Evolutionary conservation across 768 basidiomycete genomes (phyloP).

Genomic region (Leucocoprinus birnbaumii): DNA sequence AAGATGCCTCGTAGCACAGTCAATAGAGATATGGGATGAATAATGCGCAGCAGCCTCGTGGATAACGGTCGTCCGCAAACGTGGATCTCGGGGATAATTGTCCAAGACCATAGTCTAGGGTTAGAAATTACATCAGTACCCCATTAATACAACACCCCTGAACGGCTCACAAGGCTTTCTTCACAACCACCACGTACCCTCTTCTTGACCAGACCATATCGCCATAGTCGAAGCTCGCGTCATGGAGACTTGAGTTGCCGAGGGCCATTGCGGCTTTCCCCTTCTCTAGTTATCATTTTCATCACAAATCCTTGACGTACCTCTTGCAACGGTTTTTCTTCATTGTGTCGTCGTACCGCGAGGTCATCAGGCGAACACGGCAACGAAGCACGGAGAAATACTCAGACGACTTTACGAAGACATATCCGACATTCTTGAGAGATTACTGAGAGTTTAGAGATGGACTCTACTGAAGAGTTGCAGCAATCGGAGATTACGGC

Average conservation of each 20-base stretch:
- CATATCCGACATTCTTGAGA: too few species aligned
- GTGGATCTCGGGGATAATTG: too few species aligned
- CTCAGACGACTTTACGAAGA: slow-evolving; percentile 8
- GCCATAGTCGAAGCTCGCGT: slow-evolving; percentile 9
- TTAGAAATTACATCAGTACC: too few species aligned
- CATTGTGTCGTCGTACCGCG: not conserved
- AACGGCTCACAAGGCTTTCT: not conserved
- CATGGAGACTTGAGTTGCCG: slow-evolving; percentile 77
- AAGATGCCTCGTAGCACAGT: too few species aligned
- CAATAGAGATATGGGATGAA: too few species aligned
- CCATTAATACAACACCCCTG: not conserved
- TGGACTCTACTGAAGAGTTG: slow-evolving; percentile 75
- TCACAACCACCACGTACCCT: not conserved
- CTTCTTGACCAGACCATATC: not conserved
- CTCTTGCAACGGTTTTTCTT: not conserved
- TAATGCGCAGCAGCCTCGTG: too few species aligned
- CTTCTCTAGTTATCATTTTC: slow-evolving; percentile 48
- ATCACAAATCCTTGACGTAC: slow-evolving; percentile 20
- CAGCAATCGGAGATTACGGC: slow-evolving; percentile 71
- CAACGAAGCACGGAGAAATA: slow-evolving; percentile 4
- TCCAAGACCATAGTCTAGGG: too few species aligned
- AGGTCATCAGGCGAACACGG: not conserved
- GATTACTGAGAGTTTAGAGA: slow-evolving; percentile 30
- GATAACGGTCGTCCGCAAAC: too few species aligned
- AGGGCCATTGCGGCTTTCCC: slow-evolving; percentile 65